phyloP scores from a whole-genome alignment of 208 protist genomes.

The Angomonas desouzai region DNA sequence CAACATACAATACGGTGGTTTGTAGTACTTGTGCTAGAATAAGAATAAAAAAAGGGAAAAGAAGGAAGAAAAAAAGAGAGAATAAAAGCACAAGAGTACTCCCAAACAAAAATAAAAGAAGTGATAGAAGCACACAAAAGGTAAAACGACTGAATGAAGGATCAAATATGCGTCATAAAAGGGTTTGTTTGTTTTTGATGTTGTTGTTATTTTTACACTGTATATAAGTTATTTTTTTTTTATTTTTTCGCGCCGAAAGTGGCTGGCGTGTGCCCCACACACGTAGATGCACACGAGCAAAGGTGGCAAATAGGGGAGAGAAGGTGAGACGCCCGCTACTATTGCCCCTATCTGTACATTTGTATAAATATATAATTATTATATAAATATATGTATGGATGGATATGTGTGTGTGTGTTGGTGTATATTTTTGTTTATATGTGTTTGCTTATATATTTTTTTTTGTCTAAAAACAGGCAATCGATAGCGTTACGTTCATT shows the following conservation, averaged over 20 bases:
- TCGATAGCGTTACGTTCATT: not conserved
- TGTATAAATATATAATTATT: no score
- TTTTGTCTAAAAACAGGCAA: not conserved
- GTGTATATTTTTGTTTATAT: not conserved
- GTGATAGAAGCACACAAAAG: constrained; percentile 1
- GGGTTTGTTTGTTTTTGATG: no score
- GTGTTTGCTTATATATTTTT: constrained; percentile 9
- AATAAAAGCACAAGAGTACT: constrained; percentile 2
- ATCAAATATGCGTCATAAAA: no score
- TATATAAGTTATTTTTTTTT: no score
- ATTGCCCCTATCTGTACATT: no score
- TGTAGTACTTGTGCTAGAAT: not conserved
- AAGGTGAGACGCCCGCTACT: not conserved
- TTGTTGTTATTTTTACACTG: no score
- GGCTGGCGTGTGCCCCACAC: not conserved
- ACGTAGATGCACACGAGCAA: not conserved
- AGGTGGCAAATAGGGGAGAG: not conserved
- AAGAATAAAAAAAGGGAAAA: constrained; percentile 5
- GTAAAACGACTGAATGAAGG: no score
- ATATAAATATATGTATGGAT: no score
- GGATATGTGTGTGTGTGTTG: no score
- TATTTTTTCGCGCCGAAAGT: no score
- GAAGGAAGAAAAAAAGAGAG: constrained; percentile 10
- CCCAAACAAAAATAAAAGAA: not conserved
- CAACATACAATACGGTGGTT: no score